Conservation (phyloP, 352 stramenopile species). For the Pythium brachiatum region DNA sequence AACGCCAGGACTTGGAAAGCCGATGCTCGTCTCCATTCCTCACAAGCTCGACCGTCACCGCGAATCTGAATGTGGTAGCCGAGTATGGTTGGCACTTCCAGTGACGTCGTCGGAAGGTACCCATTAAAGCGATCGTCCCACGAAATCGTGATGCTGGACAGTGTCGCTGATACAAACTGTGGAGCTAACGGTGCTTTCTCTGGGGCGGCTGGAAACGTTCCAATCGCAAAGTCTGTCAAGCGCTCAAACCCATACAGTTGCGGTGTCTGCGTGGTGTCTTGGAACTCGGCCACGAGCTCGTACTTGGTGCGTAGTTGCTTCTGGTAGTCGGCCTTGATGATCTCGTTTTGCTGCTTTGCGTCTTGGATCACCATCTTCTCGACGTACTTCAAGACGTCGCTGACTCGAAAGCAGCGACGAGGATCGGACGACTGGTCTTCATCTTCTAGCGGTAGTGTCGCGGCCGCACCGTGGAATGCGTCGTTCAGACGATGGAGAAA, state of each 20-base stretch:
- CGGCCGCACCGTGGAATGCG: slow-evolving; percentile 54
- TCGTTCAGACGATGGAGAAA: slow-evolving; percentile 63
- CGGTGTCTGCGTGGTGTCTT: slow-evolving; percentile 57
- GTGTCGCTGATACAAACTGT: slow-evolving; percentile 31
- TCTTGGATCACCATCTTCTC: slow-evolving; percentile 33
- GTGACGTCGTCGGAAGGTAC: slow-evolving; percentile 8
- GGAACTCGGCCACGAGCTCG: slow-evolving; percentile 49
- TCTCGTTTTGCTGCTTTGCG: slow-evolving; percentile 38
- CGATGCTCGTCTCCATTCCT: slow-evolving; percentile 50
- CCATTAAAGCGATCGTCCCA: slow-evolving; percentile 30
- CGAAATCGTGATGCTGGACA: slow-evolving; percentile 44
- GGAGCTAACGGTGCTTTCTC: slow-evolving; percentile 31
- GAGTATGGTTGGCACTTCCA: slow-evolving; percentile 45
- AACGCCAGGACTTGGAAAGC: slow-evolving; percentile 55
- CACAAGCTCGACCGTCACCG: slow-evolving; percentile 43
- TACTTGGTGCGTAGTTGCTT: slow-evolving; percentile 62
- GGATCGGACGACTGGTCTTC: slow-evolving; percentile 22
- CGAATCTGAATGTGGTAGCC: slow-evolving; percentile 62
- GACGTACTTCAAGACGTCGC: slow-evolving; percentile 46
- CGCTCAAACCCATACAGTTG: slow-evolving; percentile 29
- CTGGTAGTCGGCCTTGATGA: slow-evolving; percentile 43
- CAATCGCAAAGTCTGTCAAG: slow-evolving; percentile 40
- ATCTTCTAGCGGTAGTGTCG: slow-evolving; percentile 25
- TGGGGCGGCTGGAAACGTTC: slow-evolving; percentile 41
- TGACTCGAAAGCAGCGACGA: slow-evolving; percentile 24